These are phyloP conservation scores for Paspalum vaginatum DNA, from an alignment of 176 grass and related monocot genomes.

Conservation along the genomic window DNA sequence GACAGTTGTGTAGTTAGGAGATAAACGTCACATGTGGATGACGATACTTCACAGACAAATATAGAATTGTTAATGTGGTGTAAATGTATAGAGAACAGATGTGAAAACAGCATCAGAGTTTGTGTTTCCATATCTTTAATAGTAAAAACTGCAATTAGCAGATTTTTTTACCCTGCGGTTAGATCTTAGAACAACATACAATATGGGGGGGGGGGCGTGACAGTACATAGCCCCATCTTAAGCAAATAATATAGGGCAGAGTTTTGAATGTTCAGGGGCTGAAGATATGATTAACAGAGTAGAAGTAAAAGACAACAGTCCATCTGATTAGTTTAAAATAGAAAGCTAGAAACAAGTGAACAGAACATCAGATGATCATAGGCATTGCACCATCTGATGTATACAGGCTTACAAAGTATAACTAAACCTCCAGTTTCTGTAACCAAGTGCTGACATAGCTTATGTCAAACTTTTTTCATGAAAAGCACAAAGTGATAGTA, in stretches of 20 bases:
- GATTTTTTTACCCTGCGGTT: not conserved
- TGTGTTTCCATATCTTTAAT: not conserved
- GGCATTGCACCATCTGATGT: not conserved
- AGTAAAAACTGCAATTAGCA: constrained; percentile 5
- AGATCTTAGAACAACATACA: not conserved
- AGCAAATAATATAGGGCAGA: constrained; percentile 1
- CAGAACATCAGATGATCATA: not conserved
- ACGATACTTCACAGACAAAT: not conserved
- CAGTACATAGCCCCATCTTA: constrained; percentile 4
- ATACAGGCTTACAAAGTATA: not conserved
- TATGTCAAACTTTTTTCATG: not conserved
- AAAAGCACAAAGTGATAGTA: not conserved
- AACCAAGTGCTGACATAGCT: not conserved
- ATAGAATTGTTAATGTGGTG: not conserved
- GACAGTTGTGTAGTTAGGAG: constrained; percentile 26
- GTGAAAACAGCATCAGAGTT: constrained; percentile 2
- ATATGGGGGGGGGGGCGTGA: not conserved
- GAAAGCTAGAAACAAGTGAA: not conserved
- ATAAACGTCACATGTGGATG: not conserved
- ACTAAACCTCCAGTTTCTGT: not conserved
- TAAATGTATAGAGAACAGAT: constrained; percentile 2
- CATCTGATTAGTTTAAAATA: not conserved
- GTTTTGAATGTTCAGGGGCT: not conserved
- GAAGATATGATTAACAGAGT: not conserved
- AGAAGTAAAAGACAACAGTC: not conserved